These are phyloP conservation scores for Coniella lustricola DNA, from an alignment of 2,329 filamentous ascomycete species.

Conservation along the genomic window DNA sequence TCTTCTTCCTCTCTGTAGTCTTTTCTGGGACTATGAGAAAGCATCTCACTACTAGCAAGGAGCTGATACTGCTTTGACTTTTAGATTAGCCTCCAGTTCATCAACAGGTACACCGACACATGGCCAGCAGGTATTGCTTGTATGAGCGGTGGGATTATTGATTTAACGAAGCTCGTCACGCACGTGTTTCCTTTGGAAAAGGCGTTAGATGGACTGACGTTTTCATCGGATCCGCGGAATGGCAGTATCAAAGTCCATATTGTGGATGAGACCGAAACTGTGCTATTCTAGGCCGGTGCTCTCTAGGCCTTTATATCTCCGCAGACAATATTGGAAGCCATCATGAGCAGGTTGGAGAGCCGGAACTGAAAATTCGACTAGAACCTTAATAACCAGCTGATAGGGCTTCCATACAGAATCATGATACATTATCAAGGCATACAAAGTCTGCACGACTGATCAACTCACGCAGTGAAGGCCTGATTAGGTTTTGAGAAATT, in stretches of 20 bases:
- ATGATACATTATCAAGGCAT: too few species aligned
- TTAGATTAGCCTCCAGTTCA: conserved; percentile 61
- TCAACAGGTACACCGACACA: conserved; percentile 63
- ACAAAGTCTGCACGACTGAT: too few species aligned
- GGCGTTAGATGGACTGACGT: conserved; percentile 49
- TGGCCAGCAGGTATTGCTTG: conserved; percentile 61
- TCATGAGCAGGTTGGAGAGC: too few species aligned
- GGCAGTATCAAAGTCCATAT: conserved; percentile 56
- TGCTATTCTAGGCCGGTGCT: conserved; percentile 3
- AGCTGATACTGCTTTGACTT: not conserved
- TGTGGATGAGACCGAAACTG: conserved; percentile 36
- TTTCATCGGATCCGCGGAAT: conserved; percentile 43
- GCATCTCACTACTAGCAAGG: too few species aligned
- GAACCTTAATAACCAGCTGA: too few species aligned
- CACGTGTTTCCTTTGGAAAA: conserved; percentile 57
- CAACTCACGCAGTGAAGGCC: too few species aligned
- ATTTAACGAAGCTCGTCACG: conserved; percentile 55
- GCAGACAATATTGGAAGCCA: not conserved
- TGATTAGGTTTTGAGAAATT: too few species aligned
- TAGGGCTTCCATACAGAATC: too few species aligned
- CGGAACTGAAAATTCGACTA: too few species aligned
- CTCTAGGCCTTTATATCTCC: not conserved
- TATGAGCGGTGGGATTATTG: conserved; percentile 50
- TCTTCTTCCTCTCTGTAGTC: too few species aligned
- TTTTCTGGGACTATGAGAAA: too few species aligned